Conservation (phyloP, 805 yeast genomes). For the Citeromyces nyonsensis region DNA sequence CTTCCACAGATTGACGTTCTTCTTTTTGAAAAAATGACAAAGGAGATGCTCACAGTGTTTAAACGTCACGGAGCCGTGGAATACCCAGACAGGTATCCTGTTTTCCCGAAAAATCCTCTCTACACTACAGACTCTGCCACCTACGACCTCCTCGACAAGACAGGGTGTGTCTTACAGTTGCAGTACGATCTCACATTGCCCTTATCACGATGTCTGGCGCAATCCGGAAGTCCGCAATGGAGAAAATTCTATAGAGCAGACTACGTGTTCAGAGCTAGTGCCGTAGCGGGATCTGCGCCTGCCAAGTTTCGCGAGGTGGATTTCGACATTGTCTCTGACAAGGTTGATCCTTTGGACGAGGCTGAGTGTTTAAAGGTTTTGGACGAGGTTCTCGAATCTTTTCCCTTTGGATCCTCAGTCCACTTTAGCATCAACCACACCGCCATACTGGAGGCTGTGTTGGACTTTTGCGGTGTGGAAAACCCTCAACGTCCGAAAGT, state of each 20-base stretch:
- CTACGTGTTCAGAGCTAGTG: constrained; percentile 63
- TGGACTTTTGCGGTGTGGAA: constrained; percentile 72
- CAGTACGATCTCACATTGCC: constrained; percentile 88
- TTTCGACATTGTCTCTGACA: constrained; percentile 55
- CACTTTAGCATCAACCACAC: constrained; percentile 63
- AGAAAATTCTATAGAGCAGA: constrained; percentile 63
- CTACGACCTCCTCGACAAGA: constrained; percentile 68
- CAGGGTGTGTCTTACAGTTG: constrained; percentile 78
- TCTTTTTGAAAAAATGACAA: constrained; percentile 42
- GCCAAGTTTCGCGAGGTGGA: constrained; percentile 68
- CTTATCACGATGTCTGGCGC: constrained; percentile 71
- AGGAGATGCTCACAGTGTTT: constrained; percentile 48
- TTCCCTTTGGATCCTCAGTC: constrained; percentile 49
- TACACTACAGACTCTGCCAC: constrained; percentile 48
- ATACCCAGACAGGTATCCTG: constrained; percentile 32
- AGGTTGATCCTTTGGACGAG: constrained; percentile 30
- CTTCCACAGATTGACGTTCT: constrained; percentile 29
- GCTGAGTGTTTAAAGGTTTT: constrained; percentile 81
- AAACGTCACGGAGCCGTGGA: constrained; percentile 79
- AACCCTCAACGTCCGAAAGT: constrained; percentile 60
- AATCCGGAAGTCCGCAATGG: constrained; percentile 28
- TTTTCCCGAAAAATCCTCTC: constrained; percentile 75
- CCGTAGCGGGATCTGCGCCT: constrained; percentile 54
- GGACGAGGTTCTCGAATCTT: constrained; percentile 50
- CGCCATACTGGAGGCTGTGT: constrained; percentile 59